Base-by-base conservation (phyloP, 306 rosid genomes). In the Cicer pinnatifidum region DNA sequence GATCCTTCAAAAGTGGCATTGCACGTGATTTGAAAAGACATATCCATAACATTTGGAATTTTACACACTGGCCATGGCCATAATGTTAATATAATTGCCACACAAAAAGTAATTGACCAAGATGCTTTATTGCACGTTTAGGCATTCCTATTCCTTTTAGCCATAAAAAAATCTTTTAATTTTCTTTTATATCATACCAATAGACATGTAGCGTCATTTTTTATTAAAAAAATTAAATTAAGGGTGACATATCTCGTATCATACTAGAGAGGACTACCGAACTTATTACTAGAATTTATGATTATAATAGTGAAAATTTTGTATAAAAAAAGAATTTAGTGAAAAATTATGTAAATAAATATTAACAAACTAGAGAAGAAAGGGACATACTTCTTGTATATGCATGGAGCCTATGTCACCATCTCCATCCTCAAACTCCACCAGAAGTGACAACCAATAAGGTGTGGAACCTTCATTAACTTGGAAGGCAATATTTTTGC, bases 381-480 rank as follows among this genome's bases (percentile, higher is more conserved):
- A 38, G 47, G 5, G 47, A 48, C 82, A 1, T 84, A 89, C 98
- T 47, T 84, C 79, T 89, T 72, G 90, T 28, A 93, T 84, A 48
- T 89, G 90, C 97, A 93, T 91, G 56, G 97, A 82, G 54, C 89
- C 79, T 6, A 93, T 69, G 76, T 91, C 98, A 7, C 98, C 98
- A 67, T 93, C 98, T 74, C 89, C 98, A 54, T 85, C 91, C 83
- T 86, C 96, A 79, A 82, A 93, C 61, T 84, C 91, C 2, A 82
- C 94, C 38, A 91, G 67, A 78, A 93, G 88, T n/a, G 98, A 93
- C 1, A 93, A 85, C 89, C 89, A 93, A 67, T 20, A 92, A 3
- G 89, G 85, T 9, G 98, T 88, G 19, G 98, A 93, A 16, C 98
- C 98, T 88, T 93, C 98, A 40, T 91, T 89, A 2, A 93, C 96